Evolutionary conservation across 2,329 filamentous ascomycete species (phyloP), one percentile per base, ranked within the genome.

Genomic region (Beauveria asiatica): DNA sequence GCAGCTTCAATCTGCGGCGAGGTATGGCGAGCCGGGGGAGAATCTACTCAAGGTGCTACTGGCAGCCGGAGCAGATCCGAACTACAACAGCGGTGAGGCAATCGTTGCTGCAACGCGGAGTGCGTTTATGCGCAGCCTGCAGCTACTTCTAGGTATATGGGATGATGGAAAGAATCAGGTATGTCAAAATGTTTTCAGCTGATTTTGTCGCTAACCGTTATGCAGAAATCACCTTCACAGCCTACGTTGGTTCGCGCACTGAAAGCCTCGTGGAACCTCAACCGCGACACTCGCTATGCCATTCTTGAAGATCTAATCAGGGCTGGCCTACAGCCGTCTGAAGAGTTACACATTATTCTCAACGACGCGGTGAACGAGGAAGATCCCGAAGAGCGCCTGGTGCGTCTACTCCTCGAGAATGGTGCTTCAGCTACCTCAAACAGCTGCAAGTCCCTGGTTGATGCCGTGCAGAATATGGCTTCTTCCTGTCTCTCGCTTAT

Each of bases 41-140:
- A 73, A 74, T 6, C 69, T 84, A 16, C 74, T 85, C 37, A 72
- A 70, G 30, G 75, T 84, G 10, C 66, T 87, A 19, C 70, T 86
- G 4, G 68, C 68, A 1, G 74, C 78, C 37, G 82, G 83, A 0
- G 83, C 83, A 3, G 79, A 80, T 57, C 77, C 81, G 0, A 80
- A 85, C 65, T 79, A 79, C 66, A 79, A 79, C 21, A 74, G 76
- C 10, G 82, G 82, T 1, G 80, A 84, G 57, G 78, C 80, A 5
- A 75, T 85, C 4, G 79, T 82, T 64, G 78, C 80, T 11, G 80
- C 82, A 1, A 78, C 80, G 1, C 73, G 78, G 41, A 80, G 78
- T 61, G 80, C 79, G 0, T 80, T 78, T 61, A 69, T 82, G 44
- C 73, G 71, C 0, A 82, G 74, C 33, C 70, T 85, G 9, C 75